These are phyloP conservation scores for Clavispora santaluciae DNA, from an alignment of 805 yeast genomes.

Conservation along the genomic window DNA sequence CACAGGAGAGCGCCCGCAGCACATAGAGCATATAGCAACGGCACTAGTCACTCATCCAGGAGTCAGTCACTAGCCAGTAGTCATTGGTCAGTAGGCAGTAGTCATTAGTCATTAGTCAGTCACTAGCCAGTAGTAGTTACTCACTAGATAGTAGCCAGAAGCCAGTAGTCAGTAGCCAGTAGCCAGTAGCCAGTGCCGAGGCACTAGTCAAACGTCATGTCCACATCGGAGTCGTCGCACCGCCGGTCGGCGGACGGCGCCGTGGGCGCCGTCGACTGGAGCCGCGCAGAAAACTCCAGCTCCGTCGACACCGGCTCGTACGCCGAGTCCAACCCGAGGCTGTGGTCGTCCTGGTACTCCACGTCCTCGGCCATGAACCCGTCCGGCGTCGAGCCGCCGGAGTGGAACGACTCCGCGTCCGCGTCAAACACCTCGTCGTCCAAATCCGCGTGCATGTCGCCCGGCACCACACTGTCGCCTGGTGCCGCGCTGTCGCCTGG, in stretches of 20 bases:
- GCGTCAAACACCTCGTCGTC: constrained; percentile 20
- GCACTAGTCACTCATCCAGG: too few species aligned
- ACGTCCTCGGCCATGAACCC: constrained; percentile 47
- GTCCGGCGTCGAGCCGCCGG: constrained; percentile 24
- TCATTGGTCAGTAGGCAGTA: too few species aligned
- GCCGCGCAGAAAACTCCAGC: not conserved
- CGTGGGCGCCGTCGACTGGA: constrained; percentile 2
- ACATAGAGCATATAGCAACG: too few species aligned
- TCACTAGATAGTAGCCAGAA: too few species aligned
- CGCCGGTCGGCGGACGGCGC: constrained; percentile 4
- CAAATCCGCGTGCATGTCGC: constrained; percentile 12
- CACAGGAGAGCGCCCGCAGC: too few species aligned
- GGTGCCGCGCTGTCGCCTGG: too few species aligned
- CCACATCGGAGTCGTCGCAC: constrained; percentile 34
- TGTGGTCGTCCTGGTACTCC: constrained; percentile 40
- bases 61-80: too few species aligned
- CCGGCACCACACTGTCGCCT: not conserved
- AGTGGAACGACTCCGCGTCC: constrained; percentile 20
- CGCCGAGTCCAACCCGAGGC: constrained; percentile 4
- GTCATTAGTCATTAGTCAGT: too few species aligned
- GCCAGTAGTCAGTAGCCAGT: too few species aligned
- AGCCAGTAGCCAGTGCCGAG: not conserved
- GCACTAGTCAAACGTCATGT: constrained; percentile 36
- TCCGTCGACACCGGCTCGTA: not conserved
- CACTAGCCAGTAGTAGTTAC: too few species aligned